Base-by-base conservation (phyloP, 2,329 filamentous ascomycete genomes). In the Diplodia corticola region DNA sequence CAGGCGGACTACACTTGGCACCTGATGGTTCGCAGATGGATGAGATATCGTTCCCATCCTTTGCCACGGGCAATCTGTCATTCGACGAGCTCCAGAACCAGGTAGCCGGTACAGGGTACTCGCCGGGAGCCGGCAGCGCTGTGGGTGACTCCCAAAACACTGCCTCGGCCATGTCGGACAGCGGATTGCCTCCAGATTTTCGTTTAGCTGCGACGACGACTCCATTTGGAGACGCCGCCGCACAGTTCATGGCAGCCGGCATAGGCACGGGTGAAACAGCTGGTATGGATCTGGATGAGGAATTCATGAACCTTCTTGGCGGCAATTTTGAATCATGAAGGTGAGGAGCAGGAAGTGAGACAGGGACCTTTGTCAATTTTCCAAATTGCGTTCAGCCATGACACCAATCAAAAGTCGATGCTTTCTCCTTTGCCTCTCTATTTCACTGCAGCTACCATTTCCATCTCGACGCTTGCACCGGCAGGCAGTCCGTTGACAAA, bases 381-480 rank as follows among this genome's bases (percentile, higher is more conserved):
- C 2, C 48, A 26, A 7, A 49, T 1, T 49, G 24, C 33, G n/a
- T 24, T 33, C 40, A 49, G 44, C 40, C 57, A 61, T 49, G 57
- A 61, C 35, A 61, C 57, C 57, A 49, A 22, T 35, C 30, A 12
- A 49, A 61, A 46, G 26, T 24, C 7, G n/a, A 44, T 28, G 10
- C 7, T 54, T 10, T n/a, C 2, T 48, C 20, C 20, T 10, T 20
- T 10, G 1, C 7, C 33, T 12, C 9, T 33, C n/a, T 30, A 63
- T 51, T 50, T 66, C 20, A 63, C 64, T 44, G 54, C 64, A 30
- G 64, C 64, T 54, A 63, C 50, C 44, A 66, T 51, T 33, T 57
- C 49, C 64, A 66, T 66, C 64, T 66, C 64, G 15, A 57, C 57
- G 30, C 57, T 50, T 26, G 64, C 64, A 20, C 64, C 64, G 26